These are phyloP conservation scores for Boletus subparvulus DNA, from an alignment of 768 basidiomycete genomes.

Conservation along the genomic window DNA sequence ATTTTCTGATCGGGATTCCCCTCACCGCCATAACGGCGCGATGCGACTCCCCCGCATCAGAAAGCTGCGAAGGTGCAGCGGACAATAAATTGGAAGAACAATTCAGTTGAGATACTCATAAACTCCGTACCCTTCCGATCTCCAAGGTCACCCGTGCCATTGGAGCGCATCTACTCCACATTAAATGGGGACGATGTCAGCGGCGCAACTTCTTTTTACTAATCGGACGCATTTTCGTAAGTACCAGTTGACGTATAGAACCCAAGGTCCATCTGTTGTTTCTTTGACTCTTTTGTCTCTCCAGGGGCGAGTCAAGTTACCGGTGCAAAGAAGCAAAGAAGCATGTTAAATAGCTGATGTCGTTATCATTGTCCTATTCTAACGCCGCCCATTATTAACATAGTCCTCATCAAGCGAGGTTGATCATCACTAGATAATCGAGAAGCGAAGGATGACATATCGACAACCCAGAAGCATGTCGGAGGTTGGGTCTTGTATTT, in stretches of 20 bases:
- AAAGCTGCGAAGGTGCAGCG: slow-evolving; percentile 14
- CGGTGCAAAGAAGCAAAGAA: slow-evolving; percentile 11
- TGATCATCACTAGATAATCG: slow-evolving; percentile 97
- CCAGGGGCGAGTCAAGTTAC: neutral
- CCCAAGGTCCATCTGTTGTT: neutral
- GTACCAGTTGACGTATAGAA: slow-evolving; percentile 16
- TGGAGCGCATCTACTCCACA: slow-evolving; percentile 96
- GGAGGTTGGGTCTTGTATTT: neutral
- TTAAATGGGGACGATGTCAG: slow-evolving; percentile 93
- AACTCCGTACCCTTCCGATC: slow-evolving; percentile 89
- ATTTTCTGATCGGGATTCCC: slow-evolving; percentile 7
- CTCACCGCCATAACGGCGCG: slow-evolving; percentile 3
- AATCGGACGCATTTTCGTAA: slow-evolving; percentile 88
- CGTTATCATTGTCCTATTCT: slow-evolving; percentile 94
- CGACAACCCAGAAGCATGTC: neutral
- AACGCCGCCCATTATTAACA: slow-evolving; percentile 80
- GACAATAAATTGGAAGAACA: slow-evolving; percentile 7
- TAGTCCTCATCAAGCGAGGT: slow-evolving; percentile 95
- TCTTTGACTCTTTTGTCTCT: neutral
- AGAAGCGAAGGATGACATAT: slow-evolving; percentile 11
- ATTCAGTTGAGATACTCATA: slow-evolving; percentile 1
- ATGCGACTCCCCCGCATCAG: slow-evolving; percentile 13
- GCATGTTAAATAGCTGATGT: slow-evolving; percentile 81
- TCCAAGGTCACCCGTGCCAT: slow-evolving; percentile 70
- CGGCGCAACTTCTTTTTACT: slow-evolving; percentile 90